A percentile compares a stretch with the other conserved stretches of the same genome.
Conservation (phyloP, 345 rosid species). For the Bruguiera sexangula region DNA sequence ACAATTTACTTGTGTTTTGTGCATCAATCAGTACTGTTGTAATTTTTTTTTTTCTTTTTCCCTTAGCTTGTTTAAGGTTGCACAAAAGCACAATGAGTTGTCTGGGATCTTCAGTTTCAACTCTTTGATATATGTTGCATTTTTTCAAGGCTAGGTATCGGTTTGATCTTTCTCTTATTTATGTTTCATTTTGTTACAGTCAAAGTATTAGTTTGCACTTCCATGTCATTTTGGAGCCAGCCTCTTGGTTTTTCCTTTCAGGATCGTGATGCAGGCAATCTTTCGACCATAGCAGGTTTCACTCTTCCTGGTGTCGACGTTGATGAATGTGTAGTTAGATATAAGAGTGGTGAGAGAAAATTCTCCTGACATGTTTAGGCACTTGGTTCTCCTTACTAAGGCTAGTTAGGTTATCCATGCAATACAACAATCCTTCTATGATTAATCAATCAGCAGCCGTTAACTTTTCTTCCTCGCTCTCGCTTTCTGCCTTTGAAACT, state of each 20-base stretch:
- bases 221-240: not conserved
- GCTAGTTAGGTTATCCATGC: not conserved
- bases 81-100: no score
- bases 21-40: no score
- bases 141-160: no score
- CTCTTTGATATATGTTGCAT: no score
- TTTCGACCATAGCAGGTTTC: slow-evolving; percentile 91
- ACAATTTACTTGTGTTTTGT: no score
- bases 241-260: slow-evolving; percentile 16
- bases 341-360: slow-evolving; percentile 60
- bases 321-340: slow-evolving; percentile 81
- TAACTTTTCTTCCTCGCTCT: not conserved
- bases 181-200: not conserved
- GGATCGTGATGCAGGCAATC: slow-evolving; percentile 98
- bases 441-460: not conserved
- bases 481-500: not conserved
- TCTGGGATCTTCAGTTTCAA: no score
- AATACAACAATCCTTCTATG: not conserved
- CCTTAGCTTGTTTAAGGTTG: no score
- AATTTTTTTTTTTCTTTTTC: no score
- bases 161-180: no score
- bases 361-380: not conserved
- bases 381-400: not conserved
- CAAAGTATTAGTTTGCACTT: not conserved
- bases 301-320: slow-evolving; percentile 93